These are phyloP conservation scores for Phaeomoniella chlamydospora DNA, from an alignment of 2,329 filamentous ascomycete species.

Conservation along the genomic window DNA sequence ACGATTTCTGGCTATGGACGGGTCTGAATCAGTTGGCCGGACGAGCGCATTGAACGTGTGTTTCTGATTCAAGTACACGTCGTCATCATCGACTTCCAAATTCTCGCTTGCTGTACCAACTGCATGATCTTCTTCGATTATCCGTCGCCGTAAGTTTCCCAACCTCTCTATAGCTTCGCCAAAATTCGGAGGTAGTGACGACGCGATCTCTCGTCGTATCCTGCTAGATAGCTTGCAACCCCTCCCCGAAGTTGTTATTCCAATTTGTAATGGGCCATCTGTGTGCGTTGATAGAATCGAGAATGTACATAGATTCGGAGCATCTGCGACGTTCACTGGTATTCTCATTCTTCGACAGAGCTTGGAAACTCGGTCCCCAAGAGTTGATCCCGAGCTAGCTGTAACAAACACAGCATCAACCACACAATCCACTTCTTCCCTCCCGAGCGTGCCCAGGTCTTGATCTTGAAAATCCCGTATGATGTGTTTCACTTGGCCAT, in stretches of 20 bases:
- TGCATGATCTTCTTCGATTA: constrained; percentile 59
- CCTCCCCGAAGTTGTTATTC: constrained; percentile 86
- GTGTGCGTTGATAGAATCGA: constrained; percentile 75
- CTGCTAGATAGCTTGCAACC: constrained; percentile 88
- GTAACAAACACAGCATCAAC: constrained; percentile 94
- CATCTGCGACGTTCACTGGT: constrained; percentile 84
- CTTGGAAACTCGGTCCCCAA: constrained; percentile 51
- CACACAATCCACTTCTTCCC: constrained; percentile 59
- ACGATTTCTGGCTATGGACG: constrained; percentile 59
- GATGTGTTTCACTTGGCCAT: constrained; percentile 26
- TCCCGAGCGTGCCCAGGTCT: constrained; percentile 63
- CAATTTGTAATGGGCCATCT: constrained; percentile 85
- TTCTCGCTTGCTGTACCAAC: constrained; percentile 26
- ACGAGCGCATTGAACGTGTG: constrained; percentile 76
- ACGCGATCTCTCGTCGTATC: constrained; percentile 75
- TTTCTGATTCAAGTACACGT: constrained; percentile 44
- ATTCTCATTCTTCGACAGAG: constrained; percentile 70
- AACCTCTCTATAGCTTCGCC: constrained; percentile 65
- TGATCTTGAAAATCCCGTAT: constrained; percentile 46
- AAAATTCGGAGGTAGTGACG: constrained; percentile 59
- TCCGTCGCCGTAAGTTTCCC: constrained; percentile 54
- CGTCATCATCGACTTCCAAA: constrained; percentile 32
- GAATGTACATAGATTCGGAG: constrained; percentile 76
- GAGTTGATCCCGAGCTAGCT: constrained; percentile 31
- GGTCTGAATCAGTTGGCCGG: constrained; percentile 46